Evolutionary conservation across 306 rosid genomes (phyloP).

Genomic region (Prunus mume): DNA sequence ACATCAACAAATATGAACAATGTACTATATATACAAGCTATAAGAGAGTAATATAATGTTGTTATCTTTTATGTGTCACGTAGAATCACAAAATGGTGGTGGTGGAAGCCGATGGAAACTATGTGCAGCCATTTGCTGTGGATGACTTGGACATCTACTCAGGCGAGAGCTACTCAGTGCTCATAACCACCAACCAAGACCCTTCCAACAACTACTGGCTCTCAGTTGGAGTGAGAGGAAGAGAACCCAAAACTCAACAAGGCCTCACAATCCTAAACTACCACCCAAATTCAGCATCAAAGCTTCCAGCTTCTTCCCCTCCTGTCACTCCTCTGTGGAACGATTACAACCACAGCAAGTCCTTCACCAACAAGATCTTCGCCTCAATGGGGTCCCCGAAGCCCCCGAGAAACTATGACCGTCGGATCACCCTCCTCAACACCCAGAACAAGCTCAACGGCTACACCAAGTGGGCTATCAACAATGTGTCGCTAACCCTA

Average conservation of each 20-base stretch:
- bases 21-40: no score
- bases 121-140: conserved; percentile 56
- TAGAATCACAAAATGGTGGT: conserved; percentile 76
- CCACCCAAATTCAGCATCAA: conserved; percentile 43
- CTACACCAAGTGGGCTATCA: conserved; percentile 58
- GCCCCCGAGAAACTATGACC: conserved; percentile 48
- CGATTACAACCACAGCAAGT: conserved; percentile 55
- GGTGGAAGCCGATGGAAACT: conserved; percentile 88
- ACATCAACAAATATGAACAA: no score
- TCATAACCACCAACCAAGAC: conserved; percentile 61
- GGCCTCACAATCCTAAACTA: conserved; percentile 64
- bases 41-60: not conserved
- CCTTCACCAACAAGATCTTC: conserved; percentile 44
- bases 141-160: conserved; percentile 81
- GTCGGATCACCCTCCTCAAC: conserved; percentile 62
- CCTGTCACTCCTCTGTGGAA: conserved; percentile 64
- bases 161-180: conserved; percentile 77
- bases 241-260: conserved; percentile 58
- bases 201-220: conserved; percentile 76
- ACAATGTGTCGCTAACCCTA: conserved; percentile 55
- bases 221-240: conserved; percentile 58
- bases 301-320: conserved; percentile 60
- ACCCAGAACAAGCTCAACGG: conserved; percentile 66
- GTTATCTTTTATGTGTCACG: not conserved
- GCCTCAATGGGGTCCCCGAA: conserved; percentile 57